phyloP scores from a whole-genome alignment of 768 basidiomycete genomes.

The Tephrocybe sp. region DNA sequence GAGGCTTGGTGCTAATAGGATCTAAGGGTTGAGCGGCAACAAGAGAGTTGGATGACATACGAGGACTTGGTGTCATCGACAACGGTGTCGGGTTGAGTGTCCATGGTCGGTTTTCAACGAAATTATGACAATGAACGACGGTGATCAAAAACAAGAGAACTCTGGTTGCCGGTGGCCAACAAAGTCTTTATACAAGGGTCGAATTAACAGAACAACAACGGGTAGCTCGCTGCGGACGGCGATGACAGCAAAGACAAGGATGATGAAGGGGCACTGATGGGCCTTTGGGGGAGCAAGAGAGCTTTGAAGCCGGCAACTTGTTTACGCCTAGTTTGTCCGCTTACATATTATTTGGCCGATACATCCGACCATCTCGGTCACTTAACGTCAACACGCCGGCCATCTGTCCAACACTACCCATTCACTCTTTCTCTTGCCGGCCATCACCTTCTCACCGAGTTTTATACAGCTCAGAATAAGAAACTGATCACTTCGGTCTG shows the following conservation, averaged over 20 bases:
- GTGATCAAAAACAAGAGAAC: conserved; percentile 38
- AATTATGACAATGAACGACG: conserved; percentile 26
- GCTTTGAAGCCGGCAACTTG: conserved; percentile 30
- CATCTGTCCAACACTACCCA: neutral
- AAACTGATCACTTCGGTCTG: too few species aligned
- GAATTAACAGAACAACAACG: too few species aligned
- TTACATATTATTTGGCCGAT: conserved; percentile 29
- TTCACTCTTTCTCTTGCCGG: too few species aligned
- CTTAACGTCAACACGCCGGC: conserved; percentile 10
- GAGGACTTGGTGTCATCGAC: conserved; percentile 32
- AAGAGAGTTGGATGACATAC: conserved; percentile 23
- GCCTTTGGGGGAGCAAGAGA: conserved; percentile 12
- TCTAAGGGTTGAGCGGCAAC: conserved; percentile 6
- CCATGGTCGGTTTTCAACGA: conserved; percentile 43
- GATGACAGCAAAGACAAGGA: conserved; percentile 17
- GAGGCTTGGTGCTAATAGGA: conserved; percentile 36
- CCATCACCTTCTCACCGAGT: too few species aligned
- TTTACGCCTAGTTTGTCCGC: conserved; percentile 33
- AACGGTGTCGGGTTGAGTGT: conserved; percentile 34
- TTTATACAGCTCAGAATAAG: too few species aligned
- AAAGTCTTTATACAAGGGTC: conserved; percentile 3
- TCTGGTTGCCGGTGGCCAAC: conserved; percentile 16
- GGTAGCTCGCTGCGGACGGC: conserved; percentile 8
- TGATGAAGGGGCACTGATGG: conserved; percentile 15
- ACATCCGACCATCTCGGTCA: conserved; percentile 22